Evolutionary conservation across 208 protist genomes (phyloP), one percentile per base, ranked within the genome.

Genomic region (Crithidia fasciculata): DNA sequence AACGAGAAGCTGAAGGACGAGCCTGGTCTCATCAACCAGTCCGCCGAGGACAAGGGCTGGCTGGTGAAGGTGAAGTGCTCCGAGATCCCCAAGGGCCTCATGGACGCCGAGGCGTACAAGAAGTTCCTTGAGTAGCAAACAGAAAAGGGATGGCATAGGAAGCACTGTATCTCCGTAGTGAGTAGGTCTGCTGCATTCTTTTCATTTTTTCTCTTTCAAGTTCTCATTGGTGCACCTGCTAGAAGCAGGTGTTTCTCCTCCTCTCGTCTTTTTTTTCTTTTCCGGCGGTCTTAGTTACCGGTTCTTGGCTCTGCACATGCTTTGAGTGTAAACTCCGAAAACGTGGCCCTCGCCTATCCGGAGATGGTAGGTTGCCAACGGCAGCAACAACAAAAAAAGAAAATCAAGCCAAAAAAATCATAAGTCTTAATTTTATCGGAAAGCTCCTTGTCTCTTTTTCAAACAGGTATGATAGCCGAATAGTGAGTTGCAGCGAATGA

Each of bases 1-100:
- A 98, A 98, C 83, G 89, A 93, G 39, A 81, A 80, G 56, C 82
- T 97, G 56, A 91, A 85, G 65, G 91, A 96, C 65, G 81, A 96
- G 74, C 92, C 94, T 8, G 82, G 82, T 13, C 84, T 96, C 28
- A 88, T 97, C 69, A 97, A 98, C 80, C 74, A 89, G 66, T 94
- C 90, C 28, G 82, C 94, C 10, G 90, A 97, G 78, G 81, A 86
- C 41, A 86, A 95, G 61, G 94, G 91, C 56, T 98, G 94, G 94
- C 77, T 96, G 53, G 76, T 96, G 49, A 96, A 97, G 85, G 67
- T 97, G 43, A 91, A 92, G 82, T 87, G 76, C 82, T 74, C 76
- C 15, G 87, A 89, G 76, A 75, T 92, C 36, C 87, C 88, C 13
- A 80, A 87, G 60, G 86, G 88, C 8, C 75, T 96, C 44, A 96